These are phyloP conservation scores for Scleroderma bovista DNA, from an alignment of 768 basidiomycete species.

Conservation along the genomic window DNA sequence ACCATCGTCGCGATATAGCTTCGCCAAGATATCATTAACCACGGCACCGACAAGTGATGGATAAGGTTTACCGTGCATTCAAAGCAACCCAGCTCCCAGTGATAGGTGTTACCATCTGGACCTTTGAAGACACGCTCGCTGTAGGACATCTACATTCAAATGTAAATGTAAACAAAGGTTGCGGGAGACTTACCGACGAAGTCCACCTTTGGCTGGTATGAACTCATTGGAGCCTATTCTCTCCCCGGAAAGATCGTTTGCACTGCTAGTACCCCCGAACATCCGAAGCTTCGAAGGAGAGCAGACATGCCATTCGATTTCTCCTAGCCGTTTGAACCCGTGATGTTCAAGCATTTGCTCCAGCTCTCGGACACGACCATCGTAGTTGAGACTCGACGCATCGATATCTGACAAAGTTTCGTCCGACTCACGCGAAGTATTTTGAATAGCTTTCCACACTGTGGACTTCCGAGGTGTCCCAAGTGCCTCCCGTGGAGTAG, in stretches of 20 bases:
- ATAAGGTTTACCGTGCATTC: not conserved
- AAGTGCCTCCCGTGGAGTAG: slow-evolving; percentile 2
- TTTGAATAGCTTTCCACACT: slow-evolving; percentile 3
- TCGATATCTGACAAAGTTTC: no score
- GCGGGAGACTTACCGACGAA: not conserved
- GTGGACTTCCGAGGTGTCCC: slow-evolving; percentile 4
- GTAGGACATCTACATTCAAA: not conserved
- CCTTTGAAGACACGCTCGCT: slow-evolving; percentile 9
- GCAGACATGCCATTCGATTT: slow-evolving; percentile 5
- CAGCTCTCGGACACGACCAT: not conserved
- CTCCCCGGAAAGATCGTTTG: not conserved
- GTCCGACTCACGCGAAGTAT: no score
- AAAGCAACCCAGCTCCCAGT: slow-evolving; percentile 2
- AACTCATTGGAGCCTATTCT: slow-evolving; percentile 1
- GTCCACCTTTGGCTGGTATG: slow-evolving; percentile 2
- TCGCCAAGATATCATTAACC: not conserved
- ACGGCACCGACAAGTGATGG: not conserved
- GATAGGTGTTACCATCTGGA: slow-evolving; percentile 2
- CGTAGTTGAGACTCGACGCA: no score
- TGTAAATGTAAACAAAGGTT: not conserved
- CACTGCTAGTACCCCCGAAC: not conserved
- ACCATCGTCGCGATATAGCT: slow-evolving; percentile 3
- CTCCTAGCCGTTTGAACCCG: slow-evolving; percentile 3
- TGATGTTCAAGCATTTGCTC: not conserved
- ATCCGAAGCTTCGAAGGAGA: slow-evolving; percentile 3